phyloP scores from a whole-genome alignment of 2,329 filamentous ascomycete species.

The Diaporthe citriasiana region DNA sequence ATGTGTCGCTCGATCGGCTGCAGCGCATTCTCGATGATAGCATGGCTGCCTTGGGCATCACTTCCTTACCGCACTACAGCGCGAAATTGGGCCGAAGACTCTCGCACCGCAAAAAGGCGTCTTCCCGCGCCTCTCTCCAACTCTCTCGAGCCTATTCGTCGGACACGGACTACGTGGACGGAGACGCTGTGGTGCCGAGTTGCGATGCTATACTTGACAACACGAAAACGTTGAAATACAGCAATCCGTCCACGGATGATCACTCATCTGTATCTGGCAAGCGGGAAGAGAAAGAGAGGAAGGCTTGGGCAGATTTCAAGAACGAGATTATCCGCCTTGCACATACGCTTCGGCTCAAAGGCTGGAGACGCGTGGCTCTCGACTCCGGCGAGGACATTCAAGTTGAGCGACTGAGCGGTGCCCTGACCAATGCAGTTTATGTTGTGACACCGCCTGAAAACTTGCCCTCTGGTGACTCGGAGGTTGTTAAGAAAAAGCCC shows the following conservation, averaged over 20 bases:
- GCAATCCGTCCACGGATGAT: constrained; percentile 58
- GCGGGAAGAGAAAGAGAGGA: constrained; percentile 75
- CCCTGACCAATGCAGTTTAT: constrained; percentile 96
- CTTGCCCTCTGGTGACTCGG: constrained; percentile 57
- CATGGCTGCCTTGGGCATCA: constrained; percentile 68
- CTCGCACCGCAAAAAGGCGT: constrained; percentile 55
- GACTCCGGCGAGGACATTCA: constrained; percentile 77
- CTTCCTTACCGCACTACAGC: constrained; percentile 58
- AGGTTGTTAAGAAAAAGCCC: constrained; percentile 57
- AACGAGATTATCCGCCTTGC: constrained; percentile 90
- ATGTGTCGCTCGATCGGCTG: constrained; percentile 82
- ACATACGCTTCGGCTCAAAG: constrained; percentile 90
- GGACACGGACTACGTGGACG: constrained; percentile 87
- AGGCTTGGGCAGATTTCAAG: constrained; percentile 90
- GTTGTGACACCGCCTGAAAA: constrained; percentile 86
- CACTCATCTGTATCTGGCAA: constrained; percentile 57
- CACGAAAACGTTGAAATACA: constrained; percentile 86
- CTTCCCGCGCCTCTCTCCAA: constrained; percentile 54
- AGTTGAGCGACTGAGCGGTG: constrained; percentile 86
- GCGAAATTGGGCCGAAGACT: constrained; percentile 61
- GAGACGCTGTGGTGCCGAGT: constrained; percentile 84
- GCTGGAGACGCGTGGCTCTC: constrained; percentile 87
- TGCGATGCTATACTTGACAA: constrained; percentile 92
- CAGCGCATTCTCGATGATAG: constrained; percentile 84
- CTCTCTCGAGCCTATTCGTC: constrained; percentile 73